phyloP scores from a whole-genome alignment of 257 asterid species.

The Gentiana macrophylla region DNA sequence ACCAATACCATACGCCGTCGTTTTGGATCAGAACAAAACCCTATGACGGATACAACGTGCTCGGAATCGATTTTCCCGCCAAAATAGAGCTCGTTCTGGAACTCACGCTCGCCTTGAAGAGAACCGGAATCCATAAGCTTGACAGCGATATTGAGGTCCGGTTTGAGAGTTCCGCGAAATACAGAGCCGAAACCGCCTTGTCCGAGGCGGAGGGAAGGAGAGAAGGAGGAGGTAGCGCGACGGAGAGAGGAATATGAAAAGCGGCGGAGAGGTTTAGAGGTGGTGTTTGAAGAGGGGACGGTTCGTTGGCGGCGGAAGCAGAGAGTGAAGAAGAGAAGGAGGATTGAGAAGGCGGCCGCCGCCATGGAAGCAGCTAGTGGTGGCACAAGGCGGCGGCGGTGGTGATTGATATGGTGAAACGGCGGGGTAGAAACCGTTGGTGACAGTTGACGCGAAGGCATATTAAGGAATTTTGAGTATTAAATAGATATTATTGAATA shows the following conservation, averaged over 20 bases:
- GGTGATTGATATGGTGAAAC: constrained; percentile 19
- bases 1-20: constrained; percentile 78
- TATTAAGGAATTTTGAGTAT: constrained; percentile 8
- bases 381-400: constrained; percentile 22
- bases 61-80: constrained; percentile 67
- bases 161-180: constrained; percentile 50
- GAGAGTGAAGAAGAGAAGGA: constrained; percentile 43
- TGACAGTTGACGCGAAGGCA: constrained; percentile 75
- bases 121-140: constrained; percentile 93
- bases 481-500: not conserved
- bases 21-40: constrained; percentile 62
- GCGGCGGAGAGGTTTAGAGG: constrained; percentile 68
- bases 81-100: constrained; percentile 79
- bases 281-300: constrained; percentile 66
- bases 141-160: constrained; percentile 45
- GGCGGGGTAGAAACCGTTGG: constrained; percentile 26
- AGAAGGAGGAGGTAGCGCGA: constrained; percentile 64
- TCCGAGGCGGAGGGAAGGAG: constrained; percentile 70
- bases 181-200: constrained; percentile 98
- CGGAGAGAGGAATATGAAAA: constrained; percentile 65
- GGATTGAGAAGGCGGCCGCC: constrained; percentile 56
- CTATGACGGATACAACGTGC: constrained; percentile 51
- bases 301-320: constrained; percentile 80
- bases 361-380: constrained; percentile 56
- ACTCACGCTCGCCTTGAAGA: constrained; percentile 93